Evolutionary conservation across 2,329 filamentous ascomycete species (phyloP).

Genomic region (Colletotrichum scovillei): DNA sequence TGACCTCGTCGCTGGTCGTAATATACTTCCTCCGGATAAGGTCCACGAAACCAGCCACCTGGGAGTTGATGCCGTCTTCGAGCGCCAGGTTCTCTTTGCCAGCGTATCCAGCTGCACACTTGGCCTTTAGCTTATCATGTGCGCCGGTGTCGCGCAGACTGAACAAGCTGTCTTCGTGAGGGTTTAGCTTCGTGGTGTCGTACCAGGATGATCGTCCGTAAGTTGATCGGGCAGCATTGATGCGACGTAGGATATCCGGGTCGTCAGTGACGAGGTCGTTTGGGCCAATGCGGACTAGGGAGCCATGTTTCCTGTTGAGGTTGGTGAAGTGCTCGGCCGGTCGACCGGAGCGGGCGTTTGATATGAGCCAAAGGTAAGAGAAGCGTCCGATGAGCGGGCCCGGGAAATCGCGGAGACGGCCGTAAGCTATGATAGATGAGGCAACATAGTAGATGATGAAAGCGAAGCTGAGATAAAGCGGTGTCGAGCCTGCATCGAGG

Average conservation of each 20-base stretch:
- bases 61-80: constrained; percentile 50
- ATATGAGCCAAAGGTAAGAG: constrained; percentile 34
- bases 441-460: constrained; percentile 32
- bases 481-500: neutral
- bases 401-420: constrained; percentile 21
- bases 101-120: constrained; percentile 50
- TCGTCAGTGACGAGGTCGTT: constrained; percentile 38
- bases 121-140: constrained; percentile 46
- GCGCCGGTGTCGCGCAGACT: constrained; percentile 46
- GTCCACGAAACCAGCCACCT: constrained; percentile 8
- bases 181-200: constrained; percentile 27
- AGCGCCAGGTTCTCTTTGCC: constrained; percentile 63
- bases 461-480: neutral
- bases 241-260: constrained; percentile 29
- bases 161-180: constrained; percentile 35
- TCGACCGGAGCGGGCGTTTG: constrained; percentile 21
- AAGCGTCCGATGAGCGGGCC: constrained; percentile 25
- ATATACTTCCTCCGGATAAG: constrained; percentile 32
- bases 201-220: constrained; percentile 37
- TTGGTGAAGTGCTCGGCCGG: constrained; percentile 22
- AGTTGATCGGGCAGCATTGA: constrained; percentile 29
- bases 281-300: constrained; percentile 38
- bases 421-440: constrained; percentile 45
- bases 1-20: constrained; percentile 36
- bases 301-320: constrained; percentile 27